A percentile compares a stretch with the other conserved stretches of the same genome.
Evolutionary conservation across 2,329 filamentous ascomycete genomes (phyloP).

Genomic region (Pezicula neosporulosa): DNA sequence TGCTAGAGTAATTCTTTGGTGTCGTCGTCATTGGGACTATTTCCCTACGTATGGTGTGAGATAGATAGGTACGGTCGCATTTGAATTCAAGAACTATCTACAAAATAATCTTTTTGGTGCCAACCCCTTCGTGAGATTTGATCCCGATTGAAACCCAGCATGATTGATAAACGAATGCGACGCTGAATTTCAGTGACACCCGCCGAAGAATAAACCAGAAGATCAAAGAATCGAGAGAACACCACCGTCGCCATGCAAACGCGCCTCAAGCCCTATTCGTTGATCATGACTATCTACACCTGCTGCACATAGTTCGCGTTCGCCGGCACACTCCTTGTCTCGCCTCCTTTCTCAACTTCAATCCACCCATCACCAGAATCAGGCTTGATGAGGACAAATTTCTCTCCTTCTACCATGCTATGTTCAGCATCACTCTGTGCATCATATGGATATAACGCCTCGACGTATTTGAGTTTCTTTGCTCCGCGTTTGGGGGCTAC

Average conservation of each 20-base stretch:
- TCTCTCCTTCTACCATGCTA: constrained; percentile 86
- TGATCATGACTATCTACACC: constrained; percentile 10
- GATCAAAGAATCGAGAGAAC: neutral
- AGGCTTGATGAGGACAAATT: constrained; percentile 83
- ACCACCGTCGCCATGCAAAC: neutral
- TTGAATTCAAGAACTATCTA: no score
- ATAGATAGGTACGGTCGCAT: no score
- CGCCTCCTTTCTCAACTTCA: constrained; percentile 89
- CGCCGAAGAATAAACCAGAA: no score
- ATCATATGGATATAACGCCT: constrained; percentile 88
- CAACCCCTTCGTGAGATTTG: no score
- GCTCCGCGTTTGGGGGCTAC: constrained; percentile 88
- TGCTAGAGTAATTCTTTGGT: no score
- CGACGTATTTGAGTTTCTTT: constrained; percentile 91
- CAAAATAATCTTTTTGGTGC: no score
- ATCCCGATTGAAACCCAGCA: no score
- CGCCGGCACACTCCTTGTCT: constrained; percentile 85
- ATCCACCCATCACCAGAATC: constrained; percentile 95
- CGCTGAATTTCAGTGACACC: neutral
- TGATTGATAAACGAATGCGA: neutral
- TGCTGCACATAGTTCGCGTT: constrained; percentile 88
- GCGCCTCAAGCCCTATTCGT: neutral
- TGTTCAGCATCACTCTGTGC: constrained; percentile 85
- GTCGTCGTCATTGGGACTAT: no score
- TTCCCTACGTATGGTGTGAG: no score